Evolutionary conservation across 2,329 filamentous ascomycete species (phyloP), one percentile per base, ranked within the genome.

Genomic region (Fusarium algeriense): DNA sequence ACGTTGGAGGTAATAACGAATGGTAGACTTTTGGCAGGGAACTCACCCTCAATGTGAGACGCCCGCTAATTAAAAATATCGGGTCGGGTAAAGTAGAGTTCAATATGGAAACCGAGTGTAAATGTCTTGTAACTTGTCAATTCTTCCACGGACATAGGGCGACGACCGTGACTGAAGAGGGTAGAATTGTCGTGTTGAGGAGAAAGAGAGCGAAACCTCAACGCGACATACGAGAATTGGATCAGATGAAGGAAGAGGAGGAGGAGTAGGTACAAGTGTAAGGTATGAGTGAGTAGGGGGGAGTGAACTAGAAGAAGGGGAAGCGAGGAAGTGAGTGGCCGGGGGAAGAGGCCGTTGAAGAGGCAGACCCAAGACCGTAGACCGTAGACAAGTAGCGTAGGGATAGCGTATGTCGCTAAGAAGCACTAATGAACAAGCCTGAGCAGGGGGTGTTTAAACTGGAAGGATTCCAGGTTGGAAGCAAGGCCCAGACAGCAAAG

Each of bases 321-420:
- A 66, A 65, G 62, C 50, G 63, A 56, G 62, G 59, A 59, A 69
- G 70, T 61, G 55, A 67, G 54, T 49, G 59, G 70, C 67, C 62
- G 67, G 73, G 73, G 73, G 69, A 50, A 66, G 67, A 75, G 62
- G 71, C 69, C 73, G 71, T 75, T 74, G 73, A 75, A 75, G 71
- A 75, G 67, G 71, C 53, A 71, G 59, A 65, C 44, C 58, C 59
- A 56, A 48, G 53, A 57, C 67, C 45, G 32, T 30, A 68, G 66
- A 49, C 58, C 53, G 13, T 35, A 56, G 53, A 56, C 63, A 49
- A 55, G 50, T 63, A 67, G 63, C 53, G 65, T 53, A 45, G 37
- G 59, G 46, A 53, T 68, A 71, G 68, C 64, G 68, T 53, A 68
- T 53, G 63, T 58, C 46, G 69, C 69, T 69, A 71, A 40, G 23